Evolutionary conservation across 805 yeast species (phyloP), one percentile per base, ranked within the genome.

Genomic region (Candida silvicultrix): DNA sequence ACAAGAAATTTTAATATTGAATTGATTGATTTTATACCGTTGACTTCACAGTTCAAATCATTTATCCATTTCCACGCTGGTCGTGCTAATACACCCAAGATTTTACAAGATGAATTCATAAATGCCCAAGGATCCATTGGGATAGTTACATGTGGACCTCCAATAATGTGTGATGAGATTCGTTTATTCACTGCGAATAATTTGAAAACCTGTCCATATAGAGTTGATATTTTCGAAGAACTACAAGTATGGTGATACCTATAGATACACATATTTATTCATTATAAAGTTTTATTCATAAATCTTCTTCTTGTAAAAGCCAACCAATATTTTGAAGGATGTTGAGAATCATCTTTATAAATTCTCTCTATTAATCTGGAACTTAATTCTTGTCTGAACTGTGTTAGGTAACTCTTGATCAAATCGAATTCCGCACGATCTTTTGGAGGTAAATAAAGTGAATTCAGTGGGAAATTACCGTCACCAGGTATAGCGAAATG

Each of bases 401-500:
- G 99, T 56, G 83, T 83, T 53, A 94, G 73, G 63, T 94, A 94
- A 14, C 79, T 73, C 56, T 94, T 80, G 60, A 94, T 75, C 45
- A 89, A 69, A 47, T 92, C 94, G 46, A 83, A 81, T 51, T 89
- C 96, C 46, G 74, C 73, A 56, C 83, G 81, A 58, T 81, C 85
- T 31, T 73, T 69, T 19, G 97, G 94, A 10, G 96, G 78, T 41
- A 78, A 81, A 80, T 62, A 94, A 62, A 54, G 65, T 0, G 89
- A 77, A 65, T 90, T 92, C 66, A 94, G 73, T 18, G 98, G 97
- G 72, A 94, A 94, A 14, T 92, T 89, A 9, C 92, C 81, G 50
- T 94, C 97, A 21, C 99, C 99, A 2, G 99, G 99, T 50, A 94
- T 75, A 16, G 90, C 74, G 60, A 94, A 92, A 62, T 81, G 80